These are phyloP conservation scores for Epichloe sibirici DNA, from an alignment of 2,329 filamentous ascomycete species.

Conservation along the genomic window DNA sequence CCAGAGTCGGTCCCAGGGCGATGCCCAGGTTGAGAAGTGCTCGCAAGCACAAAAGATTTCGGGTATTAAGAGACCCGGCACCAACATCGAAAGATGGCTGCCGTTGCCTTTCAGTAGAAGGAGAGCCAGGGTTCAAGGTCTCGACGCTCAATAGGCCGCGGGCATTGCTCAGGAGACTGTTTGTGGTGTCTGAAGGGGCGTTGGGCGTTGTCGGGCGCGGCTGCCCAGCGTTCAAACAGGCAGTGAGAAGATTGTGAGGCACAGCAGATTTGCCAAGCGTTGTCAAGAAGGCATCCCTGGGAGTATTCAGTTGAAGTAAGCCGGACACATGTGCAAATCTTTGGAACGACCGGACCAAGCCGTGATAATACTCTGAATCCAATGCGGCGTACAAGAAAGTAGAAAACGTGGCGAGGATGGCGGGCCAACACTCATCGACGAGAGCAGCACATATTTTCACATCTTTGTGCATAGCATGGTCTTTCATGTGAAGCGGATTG, in stretches of 20 bases:
- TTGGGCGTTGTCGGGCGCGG: constrained; percentile 31
- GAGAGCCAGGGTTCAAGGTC: constrained; percentile 46
- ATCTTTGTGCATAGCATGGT: constrained; percentile 58
- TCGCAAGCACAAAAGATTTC: constrained; percentile 80
- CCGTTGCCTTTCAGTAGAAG: constrained; percentile 44
- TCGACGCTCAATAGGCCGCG: constrained; percentile 65
- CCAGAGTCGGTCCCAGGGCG: constrained; percentile 78
- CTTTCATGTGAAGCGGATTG: constrained; percentile 68
- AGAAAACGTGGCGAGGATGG: constrained; percentile 85
- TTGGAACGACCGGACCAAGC: constrained; percentile 83
- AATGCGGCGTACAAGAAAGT: constrained; percentile 88
- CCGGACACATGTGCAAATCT: constrained; percentile 93
- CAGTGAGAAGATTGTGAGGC: constrained; percentile 62
- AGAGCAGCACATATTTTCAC: constrained; percentile 70
- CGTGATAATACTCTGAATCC: constrained; percentile 89
- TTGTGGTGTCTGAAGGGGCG: constrained; percentile 34
- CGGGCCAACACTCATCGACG: constrained; percentile 90
- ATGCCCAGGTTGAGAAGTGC: constrained; percentile 93
- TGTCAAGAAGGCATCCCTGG: constrained; percentile 87
- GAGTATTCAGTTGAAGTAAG: constrained; percentile 69
- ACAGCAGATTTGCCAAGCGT: constrained; percentile 89
- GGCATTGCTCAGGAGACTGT: constrained; percentile 56
- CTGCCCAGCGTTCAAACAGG: constrained; percentile 40
- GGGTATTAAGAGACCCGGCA: constrained; percentile 57
- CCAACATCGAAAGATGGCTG: constrained; percentile 45